Conservation (phyloP, 305 asterid genomes). For the Euphrasia arctica region DNA sequence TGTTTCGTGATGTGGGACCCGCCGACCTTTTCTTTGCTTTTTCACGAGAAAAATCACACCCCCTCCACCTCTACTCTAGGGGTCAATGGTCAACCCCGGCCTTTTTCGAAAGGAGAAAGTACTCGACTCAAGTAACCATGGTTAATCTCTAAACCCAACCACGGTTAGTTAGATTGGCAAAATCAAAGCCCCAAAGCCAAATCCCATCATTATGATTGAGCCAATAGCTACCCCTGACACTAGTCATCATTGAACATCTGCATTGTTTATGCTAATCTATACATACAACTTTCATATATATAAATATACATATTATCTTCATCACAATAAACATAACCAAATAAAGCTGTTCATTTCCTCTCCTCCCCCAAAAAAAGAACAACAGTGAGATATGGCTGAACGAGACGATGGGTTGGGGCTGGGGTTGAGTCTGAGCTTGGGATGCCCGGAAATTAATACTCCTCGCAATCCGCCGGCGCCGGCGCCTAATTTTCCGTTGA, state of each 20-base stretch:
- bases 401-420: slow-evolving; percentile 50
- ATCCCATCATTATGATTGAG: slow-evolving; percentile 76
- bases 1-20: slow-evolving; percentile 45
- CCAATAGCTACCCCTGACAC: slow-evolving; percentile 71
- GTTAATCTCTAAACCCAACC: slow-evolving; percentile 22
- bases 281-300: background rate
- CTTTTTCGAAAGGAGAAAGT: slow-evolving; percentile 17
- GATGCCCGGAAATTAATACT: slow-evolving; percentile 37
- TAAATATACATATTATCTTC: slow-evolving; percentile 23
- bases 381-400: slow-evolving; percentile 39
- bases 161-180: slow-evolving; percentile 28
- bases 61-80: background rate
- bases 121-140: slow-evolving; percentile 36
- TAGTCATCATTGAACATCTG: slow-evolving; percentile 81
- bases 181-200: slow-evolving; percentile 44
- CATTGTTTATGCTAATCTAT: slow-evolving; percentile 29
- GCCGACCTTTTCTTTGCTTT: background rate
- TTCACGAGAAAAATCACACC: slow-evolving; percentile 40
- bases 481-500: slow-evolving; percentile 38
- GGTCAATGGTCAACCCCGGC: slow-evolving; percentile 50
- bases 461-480: slow-evolving; percentile 21
- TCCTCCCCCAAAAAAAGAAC: slow-evolving; percentile 27
- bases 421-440: slow-evolving; percentile 55
- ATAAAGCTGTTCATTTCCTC: slow-evolving; percentile 51
- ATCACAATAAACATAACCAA: slow-evolving; percentile 26